phyloP scores from a whole-genome alignment of 495 filamentous ascomycete genomes.

The Penicillium canescens region DNA sequence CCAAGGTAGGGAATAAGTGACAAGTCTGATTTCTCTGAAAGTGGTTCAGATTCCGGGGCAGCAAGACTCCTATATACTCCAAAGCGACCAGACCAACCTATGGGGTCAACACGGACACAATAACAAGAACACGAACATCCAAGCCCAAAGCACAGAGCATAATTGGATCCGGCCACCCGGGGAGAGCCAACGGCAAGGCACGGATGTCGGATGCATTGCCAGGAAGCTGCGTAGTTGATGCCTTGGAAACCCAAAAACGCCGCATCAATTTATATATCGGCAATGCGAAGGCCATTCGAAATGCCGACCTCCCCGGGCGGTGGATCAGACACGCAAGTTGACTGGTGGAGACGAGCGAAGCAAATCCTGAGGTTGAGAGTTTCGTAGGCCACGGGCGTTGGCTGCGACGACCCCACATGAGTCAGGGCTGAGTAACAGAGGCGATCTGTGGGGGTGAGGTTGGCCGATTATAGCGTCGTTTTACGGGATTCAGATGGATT shows the following conservation, averaged over 20 bases:
- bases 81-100: not conserved
- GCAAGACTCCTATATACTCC: slow-evolving; percentile 11
- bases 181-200: not conserved
- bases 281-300: slow-evolving; percentile 12
- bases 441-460: slow-evolving; percentile 9
- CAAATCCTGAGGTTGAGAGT: not conserved
- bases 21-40: not conserved
- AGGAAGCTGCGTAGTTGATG: not conserved
- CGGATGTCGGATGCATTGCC: slow-evolving; percentile 2
- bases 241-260: not conserved
- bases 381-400: slow-evolving; percentile 1
- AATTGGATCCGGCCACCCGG: not conserved
- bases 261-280: slow-evolving; percentile 11
- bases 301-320: slow-evolving; percentile 22
- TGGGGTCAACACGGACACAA: slow-evolving; percentile 3
- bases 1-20: not conserved
- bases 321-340: slow-evolving; percentile 14
- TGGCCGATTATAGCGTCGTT: not conserved
- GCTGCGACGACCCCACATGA: slow-evolving; percentile 36
- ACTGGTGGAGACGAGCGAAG: slow-evolving; percentile 12
- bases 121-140: not conserved
- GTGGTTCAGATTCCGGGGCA: not conserved
- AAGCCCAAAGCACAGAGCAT: not conserved
- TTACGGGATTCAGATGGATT: not conserved
- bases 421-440: slow-evolving; percentile 38